Conservation (phyloP, 2,329 filamentous ascomycete genomes). For the Claviceps humidiphila region DNA sequence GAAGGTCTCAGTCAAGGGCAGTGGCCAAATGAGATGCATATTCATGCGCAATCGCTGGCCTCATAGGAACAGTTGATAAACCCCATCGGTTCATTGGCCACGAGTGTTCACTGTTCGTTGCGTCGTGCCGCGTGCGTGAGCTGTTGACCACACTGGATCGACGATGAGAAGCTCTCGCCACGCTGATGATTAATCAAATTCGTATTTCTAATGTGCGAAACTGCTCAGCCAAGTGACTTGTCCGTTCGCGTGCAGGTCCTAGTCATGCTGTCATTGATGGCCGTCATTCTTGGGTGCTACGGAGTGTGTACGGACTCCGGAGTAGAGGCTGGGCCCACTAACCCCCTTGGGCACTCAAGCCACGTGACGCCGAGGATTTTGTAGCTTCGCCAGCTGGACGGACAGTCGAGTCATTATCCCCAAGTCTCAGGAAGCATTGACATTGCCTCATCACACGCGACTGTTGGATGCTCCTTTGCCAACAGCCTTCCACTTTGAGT, state of each 20-base stretch:
- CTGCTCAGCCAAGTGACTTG: not conserved
- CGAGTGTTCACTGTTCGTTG: no score
- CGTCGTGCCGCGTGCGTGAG: no score
- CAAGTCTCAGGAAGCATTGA: conserved; percentile 7
- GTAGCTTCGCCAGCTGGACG: conserved; percentile 11
- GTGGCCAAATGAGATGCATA: conserved; percentile 35
- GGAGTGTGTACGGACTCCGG: not conserved
- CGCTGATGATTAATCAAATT: not conserved
- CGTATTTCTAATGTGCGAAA: not conserved
- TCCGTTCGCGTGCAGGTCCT: not conserved
- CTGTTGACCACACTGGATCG: no score
- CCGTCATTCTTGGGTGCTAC: not conserved
- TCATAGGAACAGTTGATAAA: not conserved
- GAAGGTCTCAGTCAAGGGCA: conserved; percentile 28
- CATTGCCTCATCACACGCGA: conserved; percentile 10
- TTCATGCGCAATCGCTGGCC: conserved; percentile 8
- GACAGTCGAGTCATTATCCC: conserved; percentile 13
- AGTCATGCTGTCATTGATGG: not conserved
- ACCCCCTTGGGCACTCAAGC: not conserved
- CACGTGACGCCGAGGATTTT: conserved; percentile 21
- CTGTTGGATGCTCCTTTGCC: conserved; percentile 9
- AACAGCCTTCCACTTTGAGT: conserved; percentile 2
- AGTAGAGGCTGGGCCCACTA: not conserved
- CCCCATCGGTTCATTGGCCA: not conserved
- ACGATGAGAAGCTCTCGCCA: not conserved